phyloP scores from a whole-genome alignment of 2,329 filamentous ascomycete genomes.

The Truncatella angustata region DNA sequence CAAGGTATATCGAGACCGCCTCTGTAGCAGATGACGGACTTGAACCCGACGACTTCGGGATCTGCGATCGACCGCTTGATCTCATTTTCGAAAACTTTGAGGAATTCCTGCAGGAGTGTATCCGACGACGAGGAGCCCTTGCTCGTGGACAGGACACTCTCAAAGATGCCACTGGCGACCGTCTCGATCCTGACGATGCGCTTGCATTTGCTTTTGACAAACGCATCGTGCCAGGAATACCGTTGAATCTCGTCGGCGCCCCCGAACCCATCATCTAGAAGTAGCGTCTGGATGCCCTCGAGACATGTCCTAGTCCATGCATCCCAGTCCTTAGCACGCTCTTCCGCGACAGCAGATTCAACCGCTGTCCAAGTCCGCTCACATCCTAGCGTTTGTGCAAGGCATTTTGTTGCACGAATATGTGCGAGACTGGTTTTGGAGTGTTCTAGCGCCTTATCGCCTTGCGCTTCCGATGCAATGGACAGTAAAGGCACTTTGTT shows the following conservation, averaged over 20 bases:
- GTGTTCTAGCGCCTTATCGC: constrained; percentile 59
- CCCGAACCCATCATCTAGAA: constrained; percentile 76
- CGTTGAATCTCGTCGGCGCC: constrained; percentile 52
- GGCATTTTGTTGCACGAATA: constrained; percentile 66
- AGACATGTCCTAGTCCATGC: constrained; percentile 64
- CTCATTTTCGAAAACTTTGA: constrained; percentile 46
- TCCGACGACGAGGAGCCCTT: constrained; percentile 32
- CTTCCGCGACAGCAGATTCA: constrained; percentile 39
- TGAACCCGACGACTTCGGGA: constrained; percentile 73
- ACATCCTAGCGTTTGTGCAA: constrained; percentile 64
- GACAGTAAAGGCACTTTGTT: constrained; percentile 50
- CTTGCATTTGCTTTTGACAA: constrained; percentile 62
- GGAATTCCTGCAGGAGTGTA: constrained; percentile 40
- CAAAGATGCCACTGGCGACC: constrained; percentile 43
- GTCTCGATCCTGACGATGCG: constrained; percentile 78
- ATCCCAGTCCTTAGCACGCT: constrained; percentile 45
- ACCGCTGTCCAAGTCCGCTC: constrained; percentile 60
- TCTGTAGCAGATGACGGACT: constrained; percentile 79
- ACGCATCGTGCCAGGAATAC: constrained; percentile 64
- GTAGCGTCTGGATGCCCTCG: constrained; percentile 67
- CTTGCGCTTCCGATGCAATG: constrained; percentile 72
- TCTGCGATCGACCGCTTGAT: constrained; percentile 62
- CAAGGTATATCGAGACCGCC: constrained; percentile 64
- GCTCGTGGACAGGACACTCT: constrained; percentile 13
- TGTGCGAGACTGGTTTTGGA: constrained; percentile 64